Conservation (phyloP, 495 filamentous ascomycete genomes). For the Penicillium steckii region DNA sequence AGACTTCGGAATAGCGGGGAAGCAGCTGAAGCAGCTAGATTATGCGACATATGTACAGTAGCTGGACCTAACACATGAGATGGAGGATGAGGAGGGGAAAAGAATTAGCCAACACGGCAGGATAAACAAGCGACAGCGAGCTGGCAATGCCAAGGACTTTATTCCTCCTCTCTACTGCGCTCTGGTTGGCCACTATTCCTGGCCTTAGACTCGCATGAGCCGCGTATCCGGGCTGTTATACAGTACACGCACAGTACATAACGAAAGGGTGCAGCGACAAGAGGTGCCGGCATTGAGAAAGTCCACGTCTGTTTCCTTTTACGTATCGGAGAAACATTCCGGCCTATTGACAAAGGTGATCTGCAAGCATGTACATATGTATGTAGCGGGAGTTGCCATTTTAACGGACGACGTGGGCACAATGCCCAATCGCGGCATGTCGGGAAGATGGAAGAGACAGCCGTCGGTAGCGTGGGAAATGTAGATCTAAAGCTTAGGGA, state of each 20-base stretch:
- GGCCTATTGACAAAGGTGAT: background rate
- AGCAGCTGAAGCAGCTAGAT: slow-evolving; percentile 1
- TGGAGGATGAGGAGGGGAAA: background rate
- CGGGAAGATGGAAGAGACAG: background rate
- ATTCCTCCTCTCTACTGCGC: background rate
- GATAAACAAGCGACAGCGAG: background rate
- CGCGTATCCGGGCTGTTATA: background rate
- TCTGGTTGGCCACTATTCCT: slow-evolving; percentile 1
- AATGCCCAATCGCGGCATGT: background rate
- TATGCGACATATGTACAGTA: background rate
- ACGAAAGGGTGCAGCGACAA: background rate
- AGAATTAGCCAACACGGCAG: background rate
- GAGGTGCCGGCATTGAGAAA: background rate
- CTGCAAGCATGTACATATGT: background rate
- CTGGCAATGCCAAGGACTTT: background rate
- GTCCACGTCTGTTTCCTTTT: background rate
- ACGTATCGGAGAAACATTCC: background rate
- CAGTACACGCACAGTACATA: too few species aligned
- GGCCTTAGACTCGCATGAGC: background rate
- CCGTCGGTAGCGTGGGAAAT: background rate
- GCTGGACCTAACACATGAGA: background rate
- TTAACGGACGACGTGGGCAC: background rate
- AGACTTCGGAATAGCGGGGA: background rate
- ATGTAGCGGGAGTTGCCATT: too few species aligned
- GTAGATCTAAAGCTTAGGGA: slow-evolving; percentile 5